phyloP scores from a whole-genome alignment of 371 early-diverging fungal genomes.

The Mucor saturninus region DNA sequence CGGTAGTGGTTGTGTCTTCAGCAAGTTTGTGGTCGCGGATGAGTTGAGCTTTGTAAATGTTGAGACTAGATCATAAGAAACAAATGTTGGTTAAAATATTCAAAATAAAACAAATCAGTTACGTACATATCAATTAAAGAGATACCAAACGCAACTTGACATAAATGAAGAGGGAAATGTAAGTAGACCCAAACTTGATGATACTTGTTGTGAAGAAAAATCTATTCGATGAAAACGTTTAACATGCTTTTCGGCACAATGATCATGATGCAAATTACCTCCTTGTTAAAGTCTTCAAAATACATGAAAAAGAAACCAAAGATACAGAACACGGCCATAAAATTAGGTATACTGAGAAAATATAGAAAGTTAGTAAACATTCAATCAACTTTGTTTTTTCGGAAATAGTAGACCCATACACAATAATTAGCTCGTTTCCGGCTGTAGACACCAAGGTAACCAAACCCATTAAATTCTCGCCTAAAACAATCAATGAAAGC shows the following conservation, averaged over 20 bases:
- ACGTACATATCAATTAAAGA: conserved; percentile 51
- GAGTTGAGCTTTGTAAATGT: conserved; percentile 41
- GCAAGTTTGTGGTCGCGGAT: conserved; percentile 28
- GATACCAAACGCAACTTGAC: conserved; percentile 59
- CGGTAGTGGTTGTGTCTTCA: conserved; percentile 9
- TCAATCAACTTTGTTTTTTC: background rate
- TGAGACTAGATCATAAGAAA: conserved; percentile 26
- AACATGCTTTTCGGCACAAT: background rate
- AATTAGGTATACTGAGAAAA: conserved; percentile 43
- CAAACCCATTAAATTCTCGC: conserved; percentile 55
- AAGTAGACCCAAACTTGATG: conserved; percentile 65
- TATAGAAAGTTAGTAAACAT: background rate
- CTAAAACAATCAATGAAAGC: conserved; percentile 60
- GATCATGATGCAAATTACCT: conserved; percentile 27
- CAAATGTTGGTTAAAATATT: background rate
- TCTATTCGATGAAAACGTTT: conserved; percentile 15
- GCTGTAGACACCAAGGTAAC: conserved; percentile 43
- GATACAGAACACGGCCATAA: conserved; percentile 56
- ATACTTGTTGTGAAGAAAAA: conserved; percentile 49
- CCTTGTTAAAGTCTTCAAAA: conserved; percentile 58
- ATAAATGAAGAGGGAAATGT: conserved; percentile 62
- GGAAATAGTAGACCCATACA: conserved; percentile 22
- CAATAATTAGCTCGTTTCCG: conserved; percentile 36
- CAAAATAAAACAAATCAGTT: background rate
- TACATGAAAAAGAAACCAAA: conserved; percentile 62